Evolutionary conservation across 441 rosid species (phyloP).

Genomic region (Pelargonium myrrhifolium): DNA sequence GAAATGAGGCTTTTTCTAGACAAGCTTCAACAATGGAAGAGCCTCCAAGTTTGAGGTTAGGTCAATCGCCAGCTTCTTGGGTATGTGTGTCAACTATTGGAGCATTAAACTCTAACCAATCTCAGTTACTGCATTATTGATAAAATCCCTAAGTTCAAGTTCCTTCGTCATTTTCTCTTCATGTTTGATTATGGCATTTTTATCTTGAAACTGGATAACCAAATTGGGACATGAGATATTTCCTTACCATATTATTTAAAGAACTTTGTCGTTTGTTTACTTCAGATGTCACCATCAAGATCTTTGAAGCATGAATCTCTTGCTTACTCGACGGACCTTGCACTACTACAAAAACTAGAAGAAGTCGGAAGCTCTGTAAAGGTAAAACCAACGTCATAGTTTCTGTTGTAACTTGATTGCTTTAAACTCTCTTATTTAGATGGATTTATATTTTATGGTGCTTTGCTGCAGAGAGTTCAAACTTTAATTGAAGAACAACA

Average conservation of each 20-base stretch:
- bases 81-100: slow-evolving; percentile 23
- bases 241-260: not conserved
- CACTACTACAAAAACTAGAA: slow-evolving; percentile 50
- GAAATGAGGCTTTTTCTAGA: slow-evolving; percentile 41
- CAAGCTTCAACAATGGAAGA: slow-evolving; percentile 47
- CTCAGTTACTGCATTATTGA: not conserved
- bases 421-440: slow-evolving; percentile 8
- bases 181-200: not conserved
- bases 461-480: slow-evolving; percentile 53
- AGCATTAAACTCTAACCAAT: not conserved
- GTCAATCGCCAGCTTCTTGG: slow-evolving; percentile 38
- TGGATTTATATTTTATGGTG: not conserved
- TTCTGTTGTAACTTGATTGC: not conserved
- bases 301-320: slow-evolving; percentile 29
- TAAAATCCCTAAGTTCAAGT: not conserved
- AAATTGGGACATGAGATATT: not conserved
- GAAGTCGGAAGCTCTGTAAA: slow-evolving; percentile 62
- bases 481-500: slow-evolving; percentile 46
- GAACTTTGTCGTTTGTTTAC: slow-evolving; percentile 9
- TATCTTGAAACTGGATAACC: not conserved
- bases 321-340: slow-evolving; percentile 33
- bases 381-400: slow-evolving; percentile 26
- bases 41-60: slow-evolving; percentile 32
- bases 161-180: not conserved
- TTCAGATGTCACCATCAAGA: slow-evolving; percentile 53